A percentile compares a stretch with the other conserved stretches of the same genome.
phyloP scores from a whole-genome alignment of 257 asterid species.

The Pogostemon cablin region DNA sequence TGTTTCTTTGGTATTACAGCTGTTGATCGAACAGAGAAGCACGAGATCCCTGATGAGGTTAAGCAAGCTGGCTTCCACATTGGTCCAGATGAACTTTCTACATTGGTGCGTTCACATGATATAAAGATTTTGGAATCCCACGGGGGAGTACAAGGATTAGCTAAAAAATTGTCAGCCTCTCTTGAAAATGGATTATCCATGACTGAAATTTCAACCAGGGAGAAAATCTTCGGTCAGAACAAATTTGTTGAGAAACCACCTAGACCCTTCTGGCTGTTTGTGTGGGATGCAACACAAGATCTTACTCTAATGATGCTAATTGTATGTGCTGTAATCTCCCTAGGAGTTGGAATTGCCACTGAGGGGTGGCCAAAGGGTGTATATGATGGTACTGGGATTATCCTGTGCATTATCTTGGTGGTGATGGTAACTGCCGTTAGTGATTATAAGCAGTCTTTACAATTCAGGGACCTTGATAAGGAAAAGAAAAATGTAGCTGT shows the following conservation, averaged over 20 bases:
- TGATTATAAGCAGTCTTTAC: constrained; percentile 81
- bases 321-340: constrained; percentile 71
- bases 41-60: constrained; percentile 49
- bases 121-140: constrained; percentile 49
- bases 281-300: constrained; percentile 87
- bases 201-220: constrained; percentile 47
- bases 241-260: constrained; percentile 63
- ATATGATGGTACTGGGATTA: constrained; percentile 74
- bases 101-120: constrained; percentile 64
- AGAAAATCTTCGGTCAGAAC: constrained; percentile 58
- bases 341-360: constrained; percentile 70
- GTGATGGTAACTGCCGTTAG: constrained; percentile 75
- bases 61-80: constrained; percentile 58
- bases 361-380: constrained; percentile 89
- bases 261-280: constrained; percentile 64
- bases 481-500: constrained; percentile 62
- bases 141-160: constrained; percentile 63
- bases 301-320: constrained; percentile 66
- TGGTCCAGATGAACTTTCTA: constrained; percentile 73
- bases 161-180: constrained; percentile 52
- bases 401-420: constrained; percentile 64
- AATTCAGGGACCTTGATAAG: constrained; percentile 72
- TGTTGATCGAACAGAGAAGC: constrained; percentile 38
- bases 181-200: constrained; percentile 54
- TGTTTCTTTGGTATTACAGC: constrained; percentile 42